A percentile compares a stretch with the other conserved stretches of the same genome.
Evolutionary conservation across 495 filamentous ascomycete genomes (phyloP).

Genomic region (Penicillium chermesinum): DNA sequence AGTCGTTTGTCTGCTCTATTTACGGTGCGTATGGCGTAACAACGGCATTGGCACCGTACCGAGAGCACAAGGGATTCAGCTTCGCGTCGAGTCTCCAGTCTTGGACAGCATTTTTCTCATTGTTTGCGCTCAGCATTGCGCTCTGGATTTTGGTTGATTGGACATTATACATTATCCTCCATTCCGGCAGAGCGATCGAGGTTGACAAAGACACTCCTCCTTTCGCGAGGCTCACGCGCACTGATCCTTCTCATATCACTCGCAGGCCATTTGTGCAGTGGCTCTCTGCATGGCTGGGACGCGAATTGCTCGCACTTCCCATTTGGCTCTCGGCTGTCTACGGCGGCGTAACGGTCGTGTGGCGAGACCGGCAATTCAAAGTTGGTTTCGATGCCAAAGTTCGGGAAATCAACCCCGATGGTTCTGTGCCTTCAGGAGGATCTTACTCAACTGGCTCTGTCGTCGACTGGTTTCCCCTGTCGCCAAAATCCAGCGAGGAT

Average conservation of each 20-base stretch:
- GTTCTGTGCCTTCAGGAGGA: conserved; percentile 5
- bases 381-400: conserved; percentile 83
- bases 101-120: conserved; percentile 60
- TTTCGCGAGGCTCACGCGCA: conserved; percentile 53
- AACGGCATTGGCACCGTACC: conserved; percentile 58
- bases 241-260: conserved; percentile 18
- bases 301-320: conserved; percentile 75
- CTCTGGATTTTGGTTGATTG: conserved; percentile 74
- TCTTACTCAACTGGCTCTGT: conserved; percentile 16
- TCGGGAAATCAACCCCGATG: conserved; percentile 35
- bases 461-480: conserved; percentile 11
- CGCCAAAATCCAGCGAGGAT: conserved; percentile 3
- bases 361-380: conserved; percentile 78
- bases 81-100: conserved; percentile 39
- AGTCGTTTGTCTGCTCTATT: conserved; percentile 75
- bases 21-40: conserved; percentile 77
- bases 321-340: conserved; percentile 85
- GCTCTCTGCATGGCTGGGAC: conserved; percentile 77
- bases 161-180: conserved; percentile 65
- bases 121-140: conserved; percentile 62
- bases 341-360: conserved; percentile 76
- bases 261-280: conserved; percentile 61
- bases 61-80: conserved; percentile 48
- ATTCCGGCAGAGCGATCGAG: conserved; percentile 64
- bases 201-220: conserved; percentile 64